A percentile compares a stretch with the other conserved stretches of the same genome.
These are phyloP conservation scores for Penicillium nucicola DNA, from an alignment of 495 filamentous ascomycete genomes.

Conservation along the genomic window DNA sequence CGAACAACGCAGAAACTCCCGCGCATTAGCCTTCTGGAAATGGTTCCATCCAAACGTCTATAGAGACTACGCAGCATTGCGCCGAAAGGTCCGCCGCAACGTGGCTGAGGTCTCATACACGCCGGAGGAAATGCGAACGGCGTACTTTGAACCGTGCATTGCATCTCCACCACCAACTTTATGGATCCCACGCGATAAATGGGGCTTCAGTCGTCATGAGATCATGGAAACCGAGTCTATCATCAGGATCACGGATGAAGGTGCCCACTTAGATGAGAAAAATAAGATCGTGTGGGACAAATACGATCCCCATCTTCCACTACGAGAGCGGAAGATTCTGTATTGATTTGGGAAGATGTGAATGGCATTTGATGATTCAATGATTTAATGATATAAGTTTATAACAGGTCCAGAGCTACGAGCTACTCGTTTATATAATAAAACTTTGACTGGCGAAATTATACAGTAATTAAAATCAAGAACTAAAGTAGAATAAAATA, in stretches of 20 bases:
- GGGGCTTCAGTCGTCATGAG: constrained; percentile 62
- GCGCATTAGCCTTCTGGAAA: constrained; percentile 46
- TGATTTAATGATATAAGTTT: no score
- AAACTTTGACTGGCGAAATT: neutral
- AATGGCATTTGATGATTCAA: neutral
- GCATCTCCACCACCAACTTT: constrained; percentile 54
- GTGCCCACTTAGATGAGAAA: constrained; percentile 61
- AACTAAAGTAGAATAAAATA: neutral
- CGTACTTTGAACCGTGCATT: constrained; percentile 68
- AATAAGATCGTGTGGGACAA: constrained; percentile 59
- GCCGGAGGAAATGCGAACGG: constrained; percentile 51
- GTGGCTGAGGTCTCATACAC: constrained; percentile 51
- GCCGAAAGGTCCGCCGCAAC: constrained; percentile 64
- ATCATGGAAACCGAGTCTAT: constrained; percentile 51
- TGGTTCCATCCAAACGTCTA: constrained; percentile 79
- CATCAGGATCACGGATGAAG: constrained; percentile 60
- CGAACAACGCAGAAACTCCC: constrained; percentile 19
- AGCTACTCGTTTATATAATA: neutral
- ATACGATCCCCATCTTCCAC: constrained; percentile 38
- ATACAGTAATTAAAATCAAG: neutral
- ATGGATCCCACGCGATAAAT: constrained; percentile 69
- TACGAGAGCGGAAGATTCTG: constrained; percentile 37
- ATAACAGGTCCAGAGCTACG: no score
- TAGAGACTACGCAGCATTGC: constrained; percentile 64
- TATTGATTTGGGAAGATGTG: constrained; percentile 27